Evolutionary conservation across 352 stramenopile species (phyloP), one percentile per base, ranked within the genome.

Genomic region (Peronosclerospora sorghi): DNA sequence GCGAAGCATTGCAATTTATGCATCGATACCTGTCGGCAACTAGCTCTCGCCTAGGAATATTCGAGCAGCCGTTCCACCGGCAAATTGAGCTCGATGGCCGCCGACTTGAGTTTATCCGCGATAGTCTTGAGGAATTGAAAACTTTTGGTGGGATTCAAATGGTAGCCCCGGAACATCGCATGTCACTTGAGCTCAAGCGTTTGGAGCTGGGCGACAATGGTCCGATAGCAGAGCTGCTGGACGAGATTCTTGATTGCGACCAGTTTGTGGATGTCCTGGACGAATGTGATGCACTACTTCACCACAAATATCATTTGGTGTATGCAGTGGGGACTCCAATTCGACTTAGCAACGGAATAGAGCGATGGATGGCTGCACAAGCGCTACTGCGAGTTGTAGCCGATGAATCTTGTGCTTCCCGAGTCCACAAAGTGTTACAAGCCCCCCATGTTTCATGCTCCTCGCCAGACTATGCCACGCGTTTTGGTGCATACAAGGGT

Each of bases 141-240:
- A 9, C 35, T 3, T 47, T 48, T 30, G 62, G 73, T 0, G 75
- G 63, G 1, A 61, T 83, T 27, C 29, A 95, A 18, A 59, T 95
- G 12, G 56, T 96, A 30, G 62, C 87, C 10, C 83, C 84, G 5
- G 84, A 95, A 54, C 75, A 95, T 48, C 69, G 84, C 8, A 70
- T 95, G 35, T 95, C 86, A 18, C 59, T 96, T 1, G 73, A 94
- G 41, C 63, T 96, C n/a, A 93, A 96, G 50, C 52, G 80, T 1
- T 32, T 62, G 21, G 42, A 62, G 0, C 6, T 56, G 1, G 29
- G 44, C 1, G 30, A 54, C 0, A 27, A 62, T 0, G 27, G 4
- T 5, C 5, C 34, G 0, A 20, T 40, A 2, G 12, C 52, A 8
- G 35, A 48, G 12, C 53, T 43, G 0, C 50, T 82, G 15, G 55